These are phyloP conservation scores for Euphorbia tirucalli DNA, from an alignment of 345 rosid genomes.

Conservation along the genomic window DNA sequence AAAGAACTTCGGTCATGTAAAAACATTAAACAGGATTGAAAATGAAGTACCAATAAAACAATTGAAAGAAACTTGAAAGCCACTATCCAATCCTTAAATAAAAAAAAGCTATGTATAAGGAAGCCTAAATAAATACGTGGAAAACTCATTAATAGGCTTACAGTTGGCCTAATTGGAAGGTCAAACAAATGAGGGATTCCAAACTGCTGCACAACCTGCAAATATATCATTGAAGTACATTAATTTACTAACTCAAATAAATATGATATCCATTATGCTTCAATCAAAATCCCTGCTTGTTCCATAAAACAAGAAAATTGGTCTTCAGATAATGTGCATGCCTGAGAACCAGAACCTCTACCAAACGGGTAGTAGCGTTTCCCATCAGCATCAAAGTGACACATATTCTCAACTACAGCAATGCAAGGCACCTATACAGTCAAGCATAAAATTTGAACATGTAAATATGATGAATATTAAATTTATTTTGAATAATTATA, in stretches of 20 bases:
- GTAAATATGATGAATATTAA: neutral
- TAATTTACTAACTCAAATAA: slow-evolving; percentile 1
- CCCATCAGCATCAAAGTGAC: slow-evolving; percentile 95
- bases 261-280: slow-evolving; percentile 4
- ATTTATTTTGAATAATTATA: neutral
- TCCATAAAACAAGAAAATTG: slow-evolving; percentile 1
- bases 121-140: neutral
- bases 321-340: slow-evolving; percentile 27
- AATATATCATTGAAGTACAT: slow-evolving; percentile 13
- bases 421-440: slow-evolving; percentile 83
- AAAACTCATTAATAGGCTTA: slow-evolving; percentile 29
- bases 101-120: no score
- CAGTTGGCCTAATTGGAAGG: slow-evolving; percentile 91
- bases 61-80: neutral
- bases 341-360: slow-evolving; percentile 97
- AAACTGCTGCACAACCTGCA: slow-evolving; percentile 91
- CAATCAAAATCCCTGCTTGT: neutral
- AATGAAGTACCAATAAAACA: neutral
- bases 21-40: neutral
- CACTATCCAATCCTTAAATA: neutral
- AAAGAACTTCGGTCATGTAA: neutral
- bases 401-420: slow-evolving; percentile 97
- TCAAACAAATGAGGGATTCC: slow-evolving; percentile 98
- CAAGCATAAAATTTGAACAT: slow-evolving; percentile 11
- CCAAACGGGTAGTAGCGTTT: slow-evolving; percentile 96